Conservation (phyloP, 495 filamentous ascomycete species). For the Lindgomyces ingoldianus region DNA sequence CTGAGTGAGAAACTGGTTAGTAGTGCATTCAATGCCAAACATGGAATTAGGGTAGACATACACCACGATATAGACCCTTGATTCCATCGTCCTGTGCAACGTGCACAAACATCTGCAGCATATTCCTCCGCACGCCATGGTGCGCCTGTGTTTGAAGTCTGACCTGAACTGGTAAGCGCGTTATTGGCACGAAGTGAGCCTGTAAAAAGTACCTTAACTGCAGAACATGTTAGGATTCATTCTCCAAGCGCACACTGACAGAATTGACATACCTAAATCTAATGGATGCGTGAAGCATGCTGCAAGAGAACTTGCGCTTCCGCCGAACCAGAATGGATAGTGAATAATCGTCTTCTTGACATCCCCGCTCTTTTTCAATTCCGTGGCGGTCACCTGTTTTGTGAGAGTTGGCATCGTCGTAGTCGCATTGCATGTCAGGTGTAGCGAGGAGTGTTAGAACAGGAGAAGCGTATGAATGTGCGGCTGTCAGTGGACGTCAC, state of each 20-base stretch:
- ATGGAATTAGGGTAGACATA: slow-evolving; percentile 43
- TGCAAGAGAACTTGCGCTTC: slow-evolving; percentile 85
- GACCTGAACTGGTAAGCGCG: slow-evolving; percentile 55
- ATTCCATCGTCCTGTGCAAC: slow-evolving; percentile 67
- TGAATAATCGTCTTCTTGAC: slow-evolving; percentile 42
- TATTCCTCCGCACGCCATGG: slow-evolving; percentile 54
- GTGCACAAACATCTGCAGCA: slow-evolving; percentile 80
- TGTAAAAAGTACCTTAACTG: slow-evolving; percentile 35
- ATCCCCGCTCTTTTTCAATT: slow-evolving; percentile 39
- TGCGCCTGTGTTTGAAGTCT: slow-evolving; percentile 72
- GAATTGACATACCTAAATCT: slow-evolving; percentile 66
- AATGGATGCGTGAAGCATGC: slow-evolving; percentile 88
- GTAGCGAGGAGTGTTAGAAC: not conserved
- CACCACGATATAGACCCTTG: slow-evolving; percentile 78
- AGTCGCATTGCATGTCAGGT: slow-evolving; percentile 13
- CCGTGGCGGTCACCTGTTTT: slow-evolving; percentile 35
- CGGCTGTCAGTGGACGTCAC: slow-evolving; percentile 21
- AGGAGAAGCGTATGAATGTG: not conserved
- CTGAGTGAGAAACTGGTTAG: slow-evolving; percentile 47
- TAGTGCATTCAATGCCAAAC: slow-evolving; percentile 1
- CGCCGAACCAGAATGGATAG: slow-evolving; percentile 86
- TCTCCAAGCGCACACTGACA: slow-evolving; percentile 5
- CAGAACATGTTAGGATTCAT: slow-evolving; percentile 12
- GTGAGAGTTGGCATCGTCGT: slow-evolving; percentile 38
- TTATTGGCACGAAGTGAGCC: not conserved